phyloP scores from a whole-genome alignment of 2,329 filamentous ascomycete genomes.

The Metarhizium rileyi region DNA sequence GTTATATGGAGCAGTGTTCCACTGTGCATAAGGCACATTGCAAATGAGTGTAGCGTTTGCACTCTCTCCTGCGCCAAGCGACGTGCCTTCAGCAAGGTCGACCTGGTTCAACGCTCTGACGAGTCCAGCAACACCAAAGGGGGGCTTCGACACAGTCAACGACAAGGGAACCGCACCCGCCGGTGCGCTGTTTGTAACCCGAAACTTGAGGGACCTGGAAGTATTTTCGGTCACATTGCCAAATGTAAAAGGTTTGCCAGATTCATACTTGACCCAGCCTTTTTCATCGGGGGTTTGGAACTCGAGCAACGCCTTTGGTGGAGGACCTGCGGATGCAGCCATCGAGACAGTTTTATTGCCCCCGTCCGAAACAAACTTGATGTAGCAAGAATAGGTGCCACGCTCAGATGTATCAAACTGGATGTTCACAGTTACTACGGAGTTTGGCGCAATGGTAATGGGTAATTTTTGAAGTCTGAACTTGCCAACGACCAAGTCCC shows the following conservation, averaged over 20 bases:
- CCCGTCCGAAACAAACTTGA: slow-evolving; percentile 37
- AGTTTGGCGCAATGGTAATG: slow-evolving; percentile 29
- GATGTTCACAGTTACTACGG: slow-evolving; percentile 29
- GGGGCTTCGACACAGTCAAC: slow-evolving; percentile 51
- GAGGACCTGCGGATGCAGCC: slow-evolving; percentile 37
- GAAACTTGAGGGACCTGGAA: slow-evolving; percentile 36
- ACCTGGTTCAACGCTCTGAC: slow-evolving; percentile 44
- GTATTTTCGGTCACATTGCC: slow-evolving; percentile 45
- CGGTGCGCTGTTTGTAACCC: slow-evolving; percentile 42
- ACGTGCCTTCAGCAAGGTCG: slow-evolving; percentile 47
- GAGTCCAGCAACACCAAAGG: slow-evolving; percentile 44
- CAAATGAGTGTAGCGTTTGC: slow-evolving; percentile 44
- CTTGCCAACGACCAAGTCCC: slow-evolving; percentile 30
- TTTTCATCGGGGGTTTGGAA: slow-evolving; percentile 43
- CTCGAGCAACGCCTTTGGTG: slow-evolving; percentile 40
- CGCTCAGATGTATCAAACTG: slow-evolving; percentile 34
- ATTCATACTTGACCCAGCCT: slow-evolving; percentile 38
- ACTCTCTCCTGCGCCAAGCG: slow-evolving; percentile 37
- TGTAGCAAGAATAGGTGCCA: slow-evolving; percentile 40
- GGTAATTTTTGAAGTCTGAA: slow-evolving; percentile 42
- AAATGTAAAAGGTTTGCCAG: slow-evolving; percentile 38
- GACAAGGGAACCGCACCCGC: slow-evolving; percentile 36
- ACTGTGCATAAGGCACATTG: slow-evolving; percentile 45
- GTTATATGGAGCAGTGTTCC: slow-evolving; percentile 42
- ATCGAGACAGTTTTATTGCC: slow-evolving; percentile 39